Evolutionary conservation across 1,284 basidiomycete species (phyloP), one percentile per base, ranked within the genome.

Genomic region (Paramarasmius palmivorus): DNA sequence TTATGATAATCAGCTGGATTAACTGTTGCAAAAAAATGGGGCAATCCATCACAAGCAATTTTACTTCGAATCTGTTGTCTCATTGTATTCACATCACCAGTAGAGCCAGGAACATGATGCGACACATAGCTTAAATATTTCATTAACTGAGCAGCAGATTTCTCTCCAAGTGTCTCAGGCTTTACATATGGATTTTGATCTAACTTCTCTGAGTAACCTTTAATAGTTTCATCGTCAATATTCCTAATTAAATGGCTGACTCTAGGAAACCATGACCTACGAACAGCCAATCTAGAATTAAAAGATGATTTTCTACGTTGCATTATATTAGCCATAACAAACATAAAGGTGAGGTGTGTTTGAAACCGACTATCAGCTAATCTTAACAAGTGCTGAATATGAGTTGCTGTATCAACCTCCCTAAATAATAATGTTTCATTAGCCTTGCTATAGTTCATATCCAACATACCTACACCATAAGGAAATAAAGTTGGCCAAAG

Each of bases 1-100:
- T 55, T 60, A 23, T 53, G 49, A 3, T 57, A 57, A 36, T 60
- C 59, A 9, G 52, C 44, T 1, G 55, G 52, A 48, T 57, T 56
- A 14, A 56, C 20, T 2, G 55, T 59, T 25, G 40, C 39, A 34
- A 59, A 58, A 1, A 58, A 4, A 17, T 41, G 49, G 4, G 49
- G 12, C 12, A 54, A 49, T 6, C 57, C 57, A 8, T 26, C 15
- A 0, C 23, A 32, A 7, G 46, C 51, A 7, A 42, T 40, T n/a
- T 54, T 54, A 0, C 52, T 48, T 9, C 41, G 38, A 9, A 57
- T 54, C 41, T 59, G 52, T 14, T 52, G 39, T 4, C 17, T 10
- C 39, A 40, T 40, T 15, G 10, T 40, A 2, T 12, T 7, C 7
- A 58, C 22, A 8, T 52, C 47, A 2, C 41, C 15, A 15, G 34